These are phyloP conservation scores for Hanseniaspora valbyensis DNA, from an alignment of 805 yeast genomes.

Conservation along the genomic window DNA sequence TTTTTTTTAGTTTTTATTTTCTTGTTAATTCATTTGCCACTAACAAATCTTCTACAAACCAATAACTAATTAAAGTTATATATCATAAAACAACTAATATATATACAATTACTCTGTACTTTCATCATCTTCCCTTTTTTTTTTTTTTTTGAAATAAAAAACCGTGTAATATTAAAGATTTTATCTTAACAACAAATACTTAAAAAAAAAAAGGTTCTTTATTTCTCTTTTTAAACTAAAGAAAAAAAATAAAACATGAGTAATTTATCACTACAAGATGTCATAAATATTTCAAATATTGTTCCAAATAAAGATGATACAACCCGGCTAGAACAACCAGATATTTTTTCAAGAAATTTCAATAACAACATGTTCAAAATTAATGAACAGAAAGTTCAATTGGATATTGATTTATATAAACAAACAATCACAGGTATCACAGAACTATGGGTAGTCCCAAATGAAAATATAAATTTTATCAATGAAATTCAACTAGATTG, in stretches of 20 bases:
- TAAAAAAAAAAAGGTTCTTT: background rate
- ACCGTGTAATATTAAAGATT: too few species aligned
- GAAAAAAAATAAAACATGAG: background rate
- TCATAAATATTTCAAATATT: background rate
- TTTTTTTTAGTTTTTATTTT: too few species aligned
- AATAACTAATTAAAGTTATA: too few species aligned
- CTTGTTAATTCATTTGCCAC: too few species aligned
- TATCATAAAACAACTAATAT: too few species aligned
- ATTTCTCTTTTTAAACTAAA: background rate
- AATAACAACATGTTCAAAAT: slow-evolving; percentile 39
- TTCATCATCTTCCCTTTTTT: too few species aligned
- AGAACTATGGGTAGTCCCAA: slow-evolving; percentile 72
- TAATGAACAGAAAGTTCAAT: slow-evolving; percentile 71
- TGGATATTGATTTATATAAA: slow-evolving; percentile 68
- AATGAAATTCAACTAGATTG: slow-evolving; percentile 64
- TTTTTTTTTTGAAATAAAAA: too few species aligned
- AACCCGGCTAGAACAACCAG: background rate
- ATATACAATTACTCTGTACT: too few species aligned
- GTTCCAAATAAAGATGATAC: background rate
- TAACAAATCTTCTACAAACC: too few species aligned
- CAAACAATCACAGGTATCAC: slow-evolving; percentile 58
- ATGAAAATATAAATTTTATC: slow-evolving; percentile 35
- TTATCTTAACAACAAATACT: too few species aligned
- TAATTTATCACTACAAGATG: background rate
- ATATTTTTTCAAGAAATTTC: slow-evolving; percentile 7